phyloP scores from a whole-genome alignment of 2,329 filamentous ascomycete genomes.

The Drechslera avenae region DNA sequence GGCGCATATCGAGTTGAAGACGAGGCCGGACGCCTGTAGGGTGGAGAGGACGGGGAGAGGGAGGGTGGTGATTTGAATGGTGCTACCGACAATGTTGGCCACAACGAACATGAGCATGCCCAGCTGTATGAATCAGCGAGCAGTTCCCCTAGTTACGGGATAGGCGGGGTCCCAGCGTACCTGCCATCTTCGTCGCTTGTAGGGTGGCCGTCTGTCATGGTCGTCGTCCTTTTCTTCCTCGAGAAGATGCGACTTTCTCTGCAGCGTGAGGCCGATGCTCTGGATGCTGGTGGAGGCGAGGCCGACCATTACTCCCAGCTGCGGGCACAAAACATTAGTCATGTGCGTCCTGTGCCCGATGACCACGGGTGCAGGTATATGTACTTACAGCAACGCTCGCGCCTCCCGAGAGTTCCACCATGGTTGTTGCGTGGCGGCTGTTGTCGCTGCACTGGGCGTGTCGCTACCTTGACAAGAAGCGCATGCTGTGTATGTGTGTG shows the following conservation, averaged over 20 bases:
- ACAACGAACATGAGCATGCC: conserved; percentile 98
- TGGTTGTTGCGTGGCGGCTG: conserved; percentile 27
- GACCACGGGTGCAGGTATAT: conserved; percentile 2
- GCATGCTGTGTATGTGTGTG: conserved; percentile 35
- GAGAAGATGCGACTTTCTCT: conserved; percentile 96
- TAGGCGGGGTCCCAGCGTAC: conserved; percentile 42
- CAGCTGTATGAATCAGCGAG: conserved; percentile 52
- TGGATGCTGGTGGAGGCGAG: conserved; percentile 93
- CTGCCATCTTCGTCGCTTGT: conserved; percentile 92
- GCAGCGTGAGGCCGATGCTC: conserved; percentile 90
- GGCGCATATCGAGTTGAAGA: conserved; percentile 98
- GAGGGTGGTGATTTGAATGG: conserved; percentile 95
- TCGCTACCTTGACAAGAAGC: conserved; percentile 38
- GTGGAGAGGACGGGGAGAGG: conserved; percentile 94
- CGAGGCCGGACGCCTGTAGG: conserved; percentile 85
- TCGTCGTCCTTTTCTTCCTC: conserved; percentile 89
- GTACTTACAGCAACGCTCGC: conserved; percentile 50
- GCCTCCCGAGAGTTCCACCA: conserved; percentile 50
- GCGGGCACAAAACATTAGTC: conserved; percentile 20
- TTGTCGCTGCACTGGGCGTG: conserved; percentile 25
- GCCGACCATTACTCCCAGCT: conserved; percentile 93
- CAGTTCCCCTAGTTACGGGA: no score
- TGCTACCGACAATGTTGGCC: conserved; percentile 91
- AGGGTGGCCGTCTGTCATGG: conserved; percentile 81
- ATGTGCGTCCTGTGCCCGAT: not conserved